These are phyloP conservation scores for Exidia glandulosa DNA, from an alignment of 768 basidiomycete species.

Conservation along the genomic window DNA sequence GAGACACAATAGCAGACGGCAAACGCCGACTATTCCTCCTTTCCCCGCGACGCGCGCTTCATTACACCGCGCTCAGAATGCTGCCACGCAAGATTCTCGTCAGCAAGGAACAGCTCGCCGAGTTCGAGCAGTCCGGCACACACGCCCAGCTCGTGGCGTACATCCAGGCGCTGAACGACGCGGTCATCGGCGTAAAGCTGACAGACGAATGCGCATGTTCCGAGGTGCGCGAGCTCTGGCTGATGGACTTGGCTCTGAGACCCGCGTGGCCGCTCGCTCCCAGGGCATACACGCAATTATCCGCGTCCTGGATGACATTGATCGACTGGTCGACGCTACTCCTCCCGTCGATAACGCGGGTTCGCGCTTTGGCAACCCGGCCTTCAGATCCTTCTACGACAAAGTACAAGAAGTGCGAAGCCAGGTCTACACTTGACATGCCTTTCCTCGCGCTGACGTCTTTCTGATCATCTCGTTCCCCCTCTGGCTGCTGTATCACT, in stretches of 20 bases:
- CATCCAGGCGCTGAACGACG: conserved; percentile 63
- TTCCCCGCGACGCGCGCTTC: background rate
- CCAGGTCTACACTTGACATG: too few relatives aligned
- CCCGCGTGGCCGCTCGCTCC: background rate
- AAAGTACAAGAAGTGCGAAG: conserved; percentile 63
- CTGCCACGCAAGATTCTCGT: conserved; percentile 64
- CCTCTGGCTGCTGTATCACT: background rate
- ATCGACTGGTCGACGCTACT: conserved; percentile 50
- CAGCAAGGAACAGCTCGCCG: conserved; percentile 60
- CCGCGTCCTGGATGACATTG: conserved; percentile 52
- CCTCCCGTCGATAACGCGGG: conserved; percentile 85
- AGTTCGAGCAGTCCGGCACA: conserved; percentile 69
- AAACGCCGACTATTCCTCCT: too few relatives aligned
- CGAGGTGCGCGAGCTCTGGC: conserved; percentile 33
- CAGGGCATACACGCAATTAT: conserved; percentile 60
- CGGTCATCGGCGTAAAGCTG: conserved; percentile 67
- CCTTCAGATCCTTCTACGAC: conserved; percentile 88
- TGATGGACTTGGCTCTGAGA: background rate
- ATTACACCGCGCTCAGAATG: conserved; percentile 5
- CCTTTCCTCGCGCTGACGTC: too few relatives aligned
- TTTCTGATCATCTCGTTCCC: background rate
- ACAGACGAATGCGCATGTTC: conserved; percentile 48
- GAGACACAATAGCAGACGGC: background rate
- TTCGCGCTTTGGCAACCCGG: conserved; percentile 95
- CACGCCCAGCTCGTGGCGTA: conserved; percentile 58